Base-by-base conservation (phyloP, 306 rosid genomes). In the Trifolium dubium region DNA sequence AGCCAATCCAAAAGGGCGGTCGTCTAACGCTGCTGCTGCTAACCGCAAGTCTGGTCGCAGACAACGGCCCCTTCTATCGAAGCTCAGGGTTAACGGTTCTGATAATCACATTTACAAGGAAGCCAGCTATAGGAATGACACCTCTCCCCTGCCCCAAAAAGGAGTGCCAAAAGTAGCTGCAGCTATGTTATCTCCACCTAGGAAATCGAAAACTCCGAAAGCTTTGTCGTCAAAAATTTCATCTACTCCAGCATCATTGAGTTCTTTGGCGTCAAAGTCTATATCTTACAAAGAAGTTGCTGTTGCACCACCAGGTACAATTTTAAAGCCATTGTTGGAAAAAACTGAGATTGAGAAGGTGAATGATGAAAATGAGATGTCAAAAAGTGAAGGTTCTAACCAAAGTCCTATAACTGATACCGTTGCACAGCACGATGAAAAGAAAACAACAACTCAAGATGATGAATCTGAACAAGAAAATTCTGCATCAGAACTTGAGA, bases 241-340 rank as follows among this genome's bases (percentile, higher is more conserved):
- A 11, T 66, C 91, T 44, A 39, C 78, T 65, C 80, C 96, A 28
- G 71, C 85, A 55, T 69, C 85, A 61, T 81, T 83, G 69, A 77
- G 87, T 71, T 60, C 92, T 54, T 79, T 91, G 87, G 86, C 97
- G 73, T 91, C 90, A 43, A 91, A 89, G 79, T 87, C 92, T 78
- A 47, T 91, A 77, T 89, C 98, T 46, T 94, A 94, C 94, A 94
- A 94, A 87, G 95, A 91, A 87, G 98, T 94, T 49, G 98, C 97
- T 71, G 64, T 87, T 80, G 95, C 98, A 65, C 96, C 97, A 9
- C 97, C 98, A 56, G 98, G 98, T 56, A 89, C 97, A 0, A 85
- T 91, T 80, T 81, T 87, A 72, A 85, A 84, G 88, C 91, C 90
- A 19, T 60, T 79, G 67, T 60, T 65, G 61, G 96, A 87, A 61